Conservation (phyloP, 768 basidiomycete species). For the Auricularia cornea region DNA sequence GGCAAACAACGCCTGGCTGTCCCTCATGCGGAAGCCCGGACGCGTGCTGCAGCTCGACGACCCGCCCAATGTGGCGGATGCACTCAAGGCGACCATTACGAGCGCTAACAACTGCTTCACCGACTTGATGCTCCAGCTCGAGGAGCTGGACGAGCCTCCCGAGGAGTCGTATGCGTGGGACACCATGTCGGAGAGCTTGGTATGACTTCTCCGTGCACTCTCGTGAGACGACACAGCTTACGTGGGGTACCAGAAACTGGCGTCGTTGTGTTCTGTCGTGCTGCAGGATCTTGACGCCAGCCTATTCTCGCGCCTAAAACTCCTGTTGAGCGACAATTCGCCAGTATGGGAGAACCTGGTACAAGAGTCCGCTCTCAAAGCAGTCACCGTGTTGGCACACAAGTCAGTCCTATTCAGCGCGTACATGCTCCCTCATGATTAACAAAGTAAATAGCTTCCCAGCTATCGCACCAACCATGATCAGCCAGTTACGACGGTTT, state of each 20-base stretch:
- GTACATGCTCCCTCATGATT: neutral
- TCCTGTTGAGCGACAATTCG: constrained; percentile 72
- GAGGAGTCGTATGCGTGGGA: constrained; percentile 88
- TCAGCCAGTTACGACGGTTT: constrained; percentile 74
- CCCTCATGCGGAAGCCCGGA: constrained; percentile 49
- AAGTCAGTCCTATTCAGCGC: constrained; percentile 41
- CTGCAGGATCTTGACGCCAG: constrained; percentile 56
- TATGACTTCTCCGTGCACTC: too few relatives aligned
- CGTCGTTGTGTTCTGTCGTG: constrained; percentile 71
- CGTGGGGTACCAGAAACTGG: constrained; percentile 69
- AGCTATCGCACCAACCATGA: constrained; percentile 64
- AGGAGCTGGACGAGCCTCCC: constrained; percentile 78
- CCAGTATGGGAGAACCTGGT: constrained; percentile 77
- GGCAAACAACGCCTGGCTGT: constrained; percentile 73
- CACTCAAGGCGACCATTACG: constrained; percentile 41
- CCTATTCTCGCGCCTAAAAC: constrained; percentile 60
- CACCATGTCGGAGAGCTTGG: constrained; percentile 85
- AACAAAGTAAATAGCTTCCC: constrained; percentile 52
- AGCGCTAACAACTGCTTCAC: constrained; percentile 70
- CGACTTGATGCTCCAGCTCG: constrained; percentile 68
- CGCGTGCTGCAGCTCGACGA: constrained; percentile 33
- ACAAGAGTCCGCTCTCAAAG: constrained; percentile 84
- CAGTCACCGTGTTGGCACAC: constrained; percentile 74
- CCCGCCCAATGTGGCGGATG: constrained; percentile 23
- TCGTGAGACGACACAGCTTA: too few relatives aligned